phyloP scores from a whole-genome alignment of 352 stramenopile genomes.

The Phytophthora pluvialis region DNA sequence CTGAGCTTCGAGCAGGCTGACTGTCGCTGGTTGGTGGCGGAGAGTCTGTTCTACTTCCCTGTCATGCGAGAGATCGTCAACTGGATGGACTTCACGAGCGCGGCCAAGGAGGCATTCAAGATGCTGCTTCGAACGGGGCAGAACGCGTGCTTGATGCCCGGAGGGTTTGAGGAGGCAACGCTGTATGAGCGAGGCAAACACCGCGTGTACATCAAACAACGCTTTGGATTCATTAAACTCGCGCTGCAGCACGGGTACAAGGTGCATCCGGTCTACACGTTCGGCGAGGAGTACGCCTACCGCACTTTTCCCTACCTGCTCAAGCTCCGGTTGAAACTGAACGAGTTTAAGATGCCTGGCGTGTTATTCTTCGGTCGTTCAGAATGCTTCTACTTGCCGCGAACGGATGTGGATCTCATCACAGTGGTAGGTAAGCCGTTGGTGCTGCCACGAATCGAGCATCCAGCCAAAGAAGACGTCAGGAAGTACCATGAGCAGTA shows the following conservation, averaged over 20 bases:
- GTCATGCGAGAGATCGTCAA: slow-evolving; percentile 59
- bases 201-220: slow-evolving; percentile 89
- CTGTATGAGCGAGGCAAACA: slow-evolving; percentile 79
- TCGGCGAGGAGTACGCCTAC: slow-evolving; percentile 92
- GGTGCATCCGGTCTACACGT: slow-evolving; percentile 90
- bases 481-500: slow-evolving; percentile 89
- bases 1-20: slow-evolving; percentile 50
- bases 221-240: slow-evolving; percentile 93
- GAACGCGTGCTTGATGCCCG: slow-evolving; percentile 84
- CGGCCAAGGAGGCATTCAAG: slow-evolving; percentile 49
- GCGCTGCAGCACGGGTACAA: slow-evolving; percentile 90
- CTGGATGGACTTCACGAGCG: slow-evolving; percentile 62
- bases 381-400: slow-evolving; percentile 87
- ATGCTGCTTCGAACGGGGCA: slow-evolving; percentile 47
- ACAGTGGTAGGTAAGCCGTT: slow-evolving; percentile 90
- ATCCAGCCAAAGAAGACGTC: slow-evolving; percentile 90
- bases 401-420: slow-evolving; percentile 68
- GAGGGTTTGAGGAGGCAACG: slow-evolving; percentile 94
- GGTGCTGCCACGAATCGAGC: slow-evolving; percentile 80
- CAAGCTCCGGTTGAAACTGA: slow-evolving; percentile 76
- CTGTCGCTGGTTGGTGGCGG: slow-evolving; percentile 62
- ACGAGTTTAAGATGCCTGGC: slow-evolving; percentile 82
- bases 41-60: slow-evolving; percentile 68
- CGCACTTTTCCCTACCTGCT: slow-evolving; percentile 82
- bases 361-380: slow-evolving; percentile 75